A percentile compares a stretch with the other conserved stretches of the same genome.
Conservation (phyloP, 2,329 filamentous ascomycete species). For the Aspergillus vadensis region DNA sequence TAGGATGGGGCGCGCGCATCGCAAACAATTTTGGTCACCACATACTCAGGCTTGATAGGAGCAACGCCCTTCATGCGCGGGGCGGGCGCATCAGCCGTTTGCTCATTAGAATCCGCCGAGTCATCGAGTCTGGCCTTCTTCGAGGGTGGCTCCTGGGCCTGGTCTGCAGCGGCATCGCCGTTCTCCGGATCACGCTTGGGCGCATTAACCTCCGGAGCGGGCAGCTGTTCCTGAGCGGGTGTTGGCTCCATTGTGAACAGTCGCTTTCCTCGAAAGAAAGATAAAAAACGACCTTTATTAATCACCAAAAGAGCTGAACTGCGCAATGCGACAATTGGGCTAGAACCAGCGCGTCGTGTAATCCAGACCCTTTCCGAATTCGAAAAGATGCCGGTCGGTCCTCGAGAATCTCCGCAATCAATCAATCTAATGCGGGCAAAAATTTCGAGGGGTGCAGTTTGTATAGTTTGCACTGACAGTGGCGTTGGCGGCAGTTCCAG, state of each 20-base stretch:
- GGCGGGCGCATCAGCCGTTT: slow-evolving; percentile 27
- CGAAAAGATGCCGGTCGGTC: not conserved
- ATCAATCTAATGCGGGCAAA: slow-evolving; percentile 12
- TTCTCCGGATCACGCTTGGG: slow-evolving; percentile 25
- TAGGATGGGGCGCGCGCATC: not conserved
- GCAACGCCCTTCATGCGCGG: slow-evolving; percentile 61
- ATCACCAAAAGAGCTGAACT: not conserved
- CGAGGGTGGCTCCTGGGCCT: slow-evolving; percentile 49
- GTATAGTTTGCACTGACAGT: slow-evolving; percentile 22
- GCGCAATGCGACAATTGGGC: not conserved
- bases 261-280: not conserved
- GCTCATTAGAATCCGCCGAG: slow-evolving; percentile 24
- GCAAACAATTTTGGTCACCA: not conserved
- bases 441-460: slow-evolving; percentile 25
- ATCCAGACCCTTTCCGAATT: not conserved
- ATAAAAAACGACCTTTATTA: not conserved
- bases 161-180: slow-evolving; percentile 31
- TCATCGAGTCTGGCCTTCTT: slow-evolving; percentile 63
- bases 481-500: not conserved
- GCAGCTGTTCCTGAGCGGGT: slow-evolving; percentile 7
- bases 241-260: slow-evolving; percentile 18
- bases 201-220: slow-evolving; percentile 19
- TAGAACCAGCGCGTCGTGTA: not conserved
- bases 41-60: slow-evolving; percentile 72
- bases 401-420: slow-evolving; percentile 1